phyloP scores from a whole-genome alignment of 106 monocot genomes.

The Amphibolis antarctica region DNA sequence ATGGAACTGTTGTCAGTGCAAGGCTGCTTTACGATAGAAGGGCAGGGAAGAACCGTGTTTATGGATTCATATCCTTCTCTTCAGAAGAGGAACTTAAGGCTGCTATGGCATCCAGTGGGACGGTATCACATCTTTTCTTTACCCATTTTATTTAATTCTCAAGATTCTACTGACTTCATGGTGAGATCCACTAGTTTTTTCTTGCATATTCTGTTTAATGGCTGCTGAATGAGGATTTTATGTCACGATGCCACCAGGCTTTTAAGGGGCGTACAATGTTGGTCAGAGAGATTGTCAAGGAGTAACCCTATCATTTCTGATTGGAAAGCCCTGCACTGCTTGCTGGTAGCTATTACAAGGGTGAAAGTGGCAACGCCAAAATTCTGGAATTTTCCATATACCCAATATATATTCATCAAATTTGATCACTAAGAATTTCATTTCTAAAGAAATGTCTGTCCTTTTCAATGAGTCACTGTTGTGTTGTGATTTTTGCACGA shows the following conservation, averaged over 20 bases:
- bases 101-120: conserved; percentile 37
- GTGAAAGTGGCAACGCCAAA: too few relatives aligned
- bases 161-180: background rate
- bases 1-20: conserved; percentile 62
- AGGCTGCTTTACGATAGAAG: conserved; percentile 62
- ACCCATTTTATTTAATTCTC: background rate
- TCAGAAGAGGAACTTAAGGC: conserved; percentile 41
- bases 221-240: background rate
- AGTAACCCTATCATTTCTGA: background rate
- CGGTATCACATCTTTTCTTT: conserved; percentile 21
- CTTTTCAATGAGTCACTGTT: too few relatives aligned
- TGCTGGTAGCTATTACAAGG: too few relatives aligned
- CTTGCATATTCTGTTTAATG: background rate
- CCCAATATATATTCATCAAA: too few relatives aligned
- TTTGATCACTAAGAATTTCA: too few relatives aligned
- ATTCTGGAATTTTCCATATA: too few relatives aligned
- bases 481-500: too few relatives aligned
- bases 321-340: too few relatives aligned
- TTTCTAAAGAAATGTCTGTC: too few relatives aligned
- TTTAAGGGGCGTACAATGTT: conserved; percentile 43
- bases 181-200: background rate
- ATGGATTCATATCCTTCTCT: conserved; percentile 74
- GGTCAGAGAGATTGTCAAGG: conserved; percentile 30
- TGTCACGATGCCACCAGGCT: conserved; percentile 21
- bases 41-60: conserved; percentile 60